phyloP scores from a whole-genome alignment of 306 rosid species.

The Corylus avellana region DNA sequence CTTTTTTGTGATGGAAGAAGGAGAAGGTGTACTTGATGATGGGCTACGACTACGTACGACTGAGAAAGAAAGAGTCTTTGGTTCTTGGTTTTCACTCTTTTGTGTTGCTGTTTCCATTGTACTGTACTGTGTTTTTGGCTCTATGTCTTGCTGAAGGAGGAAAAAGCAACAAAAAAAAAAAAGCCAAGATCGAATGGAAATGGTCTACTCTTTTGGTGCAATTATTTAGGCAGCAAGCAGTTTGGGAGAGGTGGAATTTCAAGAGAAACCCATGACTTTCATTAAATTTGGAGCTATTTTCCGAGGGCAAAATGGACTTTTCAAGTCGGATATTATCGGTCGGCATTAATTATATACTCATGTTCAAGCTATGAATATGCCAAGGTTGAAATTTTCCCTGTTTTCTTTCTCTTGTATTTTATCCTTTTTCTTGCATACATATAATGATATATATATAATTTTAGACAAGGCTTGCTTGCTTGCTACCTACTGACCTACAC shows the following conservation, averaged over 20 bases:
- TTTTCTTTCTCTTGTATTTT: conserved; percentile 12
- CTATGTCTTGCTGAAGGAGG: conserved; percentile 20
- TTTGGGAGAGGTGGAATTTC: conserved; percentile 40
- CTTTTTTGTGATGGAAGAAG: conserved; percentile 13
- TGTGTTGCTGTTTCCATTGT: conserved; percentile 58
- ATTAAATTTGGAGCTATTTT: conserved; percentile 49
- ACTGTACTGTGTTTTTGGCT: conserved; percentile 35
- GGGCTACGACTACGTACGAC: background rate
- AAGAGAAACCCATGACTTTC: conserved; percentile 74
- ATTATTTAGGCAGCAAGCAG: conserved; percentile 29
- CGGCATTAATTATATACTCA: conserved; percentile 24
- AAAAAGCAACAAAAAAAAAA: conserved; percentile 49
- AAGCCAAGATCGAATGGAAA: conserved; percentile 53
- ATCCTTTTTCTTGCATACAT: background rate
- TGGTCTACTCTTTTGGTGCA: conserved; percentile 36
- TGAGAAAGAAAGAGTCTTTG: conserved; percentile 29
- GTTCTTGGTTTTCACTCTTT: conserved; percentile 2
- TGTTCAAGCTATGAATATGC: conserved; percentile 18
- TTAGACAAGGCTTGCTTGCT: too few relatives aligned
- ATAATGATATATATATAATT: too few relatives aligned
- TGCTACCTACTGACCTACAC: too few relatives aligned
- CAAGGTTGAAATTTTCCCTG: background rate
- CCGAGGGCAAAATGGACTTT: conserved; percentile 33
- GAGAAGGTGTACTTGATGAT: too few relatives aligned
- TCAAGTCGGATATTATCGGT: conserved; percentile 24